These are phyloP conservation scores for Arthromyces matolae DNA, from an alignment of 768 basidiomycete genomes.

Conservation along the genomic window DNA sequence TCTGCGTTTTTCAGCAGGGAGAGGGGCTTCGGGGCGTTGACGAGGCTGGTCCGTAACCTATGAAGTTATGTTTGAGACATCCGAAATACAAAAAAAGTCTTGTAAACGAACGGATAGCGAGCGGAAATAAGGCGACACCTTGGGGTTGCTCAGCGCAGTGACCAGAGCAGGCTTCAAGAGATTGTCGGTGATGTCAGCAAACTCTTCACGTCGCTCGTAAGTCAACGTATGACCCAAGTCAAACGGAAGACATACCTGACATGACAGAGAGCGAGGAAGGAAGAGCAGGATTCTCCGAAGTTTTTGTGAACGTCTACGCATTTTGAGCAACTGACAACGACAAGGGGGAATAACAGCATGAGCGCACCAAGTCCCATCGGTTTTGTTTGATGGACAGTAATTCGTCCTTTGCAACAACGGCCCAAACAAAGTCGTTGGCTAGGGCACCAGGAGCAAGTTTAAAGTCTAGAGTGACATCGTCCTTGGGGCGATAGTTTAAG, in stretches of 20 bases:
- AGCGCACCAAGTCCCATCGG: conserved; percentile 87
- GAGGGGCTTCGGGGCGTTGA: conserved; percentile 53
- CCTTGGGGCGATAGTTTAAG: conserved; percentile 65
- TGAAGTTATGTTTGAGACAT: conserved; percentile 7
- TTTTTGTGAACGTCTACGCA: conserved; percentile 75
- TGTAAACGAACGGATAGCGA: conserved; percentile 63
- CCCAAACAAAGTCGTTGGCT: conserved; percentile 75
- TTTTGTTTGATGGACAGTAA: conserved; percentile 61
- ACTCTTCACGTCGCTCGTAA: conserved; percentile 48
- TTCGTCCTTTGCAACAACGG: conserved; percentile 76
- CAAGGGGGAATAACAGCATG: neutral
- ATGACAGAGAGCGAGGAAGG: conserved; percentile 67
- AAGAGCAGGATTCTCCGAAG: conserved; percentile 59
- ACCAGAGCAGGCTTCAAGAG: conserved; percentile 62
- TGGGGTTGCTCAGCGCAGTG: conserved; percentile 59
- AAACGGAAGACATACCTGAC: conserved; percentile 48
- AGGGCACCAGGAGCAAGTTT: conserved; percentile 53
- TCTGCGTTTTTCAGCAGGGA: conserved; percentile 48
- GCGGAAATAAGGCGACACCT: conserved; percentile 72
- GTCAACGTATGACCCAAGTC: conserved; percentile 3
- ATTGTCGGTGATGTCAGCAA: conserved; percentile 78
- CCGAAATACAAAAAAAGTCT: neutral
- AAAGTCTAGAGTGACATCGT: conserved; percentile 78
- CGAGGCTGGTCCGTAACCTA: conserved; percentile 85
- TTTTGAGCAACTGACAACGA: too few relatives aligned